phyloP scores from a whole-genome alignment of 768 basidiomycete species.

The Rhodotorula diobovata region DNA sequence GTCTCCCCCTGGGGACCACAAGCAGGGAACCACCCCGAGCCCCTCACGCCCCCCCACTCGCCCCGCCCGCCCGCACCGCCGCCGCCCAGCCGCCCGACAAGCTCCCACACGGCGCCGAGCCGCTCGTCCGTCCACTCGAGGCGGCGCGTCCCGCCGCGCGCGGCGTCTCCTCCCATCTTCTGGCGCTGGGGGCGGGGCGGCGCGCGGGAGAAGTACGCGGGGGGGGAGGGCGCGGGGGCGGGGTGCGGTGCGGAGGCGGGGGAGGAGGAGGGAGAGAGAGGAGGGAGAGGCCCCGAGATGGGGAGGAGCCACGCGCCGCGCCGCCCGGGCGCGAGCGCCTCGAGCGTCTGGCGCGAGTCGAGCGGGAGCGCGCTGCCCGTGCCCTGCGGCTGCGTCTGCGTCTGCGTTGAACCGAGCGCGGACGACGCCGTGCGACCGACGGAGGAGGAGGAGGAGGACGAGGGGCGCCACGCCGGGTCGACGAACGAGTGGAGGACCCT shows the following conservation, averaged over 20 bases:
- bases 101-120: conserved; percentile 5
- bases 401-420: background rate
- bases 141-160: background rate
- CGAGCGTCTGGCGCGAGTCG: no score
- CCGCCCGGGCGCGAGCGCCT: conserved; percentile 13
- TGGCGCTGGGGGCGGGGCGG: background rate
- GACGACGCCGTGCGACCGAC: background rate
- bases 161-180: no score
- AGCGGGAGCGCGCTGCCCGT: background rate
- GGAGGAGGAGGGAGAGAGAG: no score
- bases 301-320: conserved; percentile 32
- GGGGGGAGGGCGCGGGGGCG: background rate
- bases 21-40: background rate
- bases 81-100: background rate
- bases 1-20: no score
- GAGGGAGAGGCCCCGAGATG: background rate
- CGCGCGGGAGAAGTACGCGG: background rate
- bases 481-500: conserved; percentile 16
- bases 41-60: conserved; percentile 2
- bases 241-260: no score
- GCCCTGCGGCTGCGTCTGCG: background rate
- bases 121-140: conserved; percentile 28
- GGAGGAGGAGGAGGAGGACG: background rate
- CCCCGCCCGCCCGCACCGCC: no score
- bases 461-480: background rate